A percentile compares a stretch with the other conserved stretches of the same genome.
Conservation (phyloP, 2,329 filamentous ascomycete genomes). For the Golovinomyces cichoracearum region DNA sequence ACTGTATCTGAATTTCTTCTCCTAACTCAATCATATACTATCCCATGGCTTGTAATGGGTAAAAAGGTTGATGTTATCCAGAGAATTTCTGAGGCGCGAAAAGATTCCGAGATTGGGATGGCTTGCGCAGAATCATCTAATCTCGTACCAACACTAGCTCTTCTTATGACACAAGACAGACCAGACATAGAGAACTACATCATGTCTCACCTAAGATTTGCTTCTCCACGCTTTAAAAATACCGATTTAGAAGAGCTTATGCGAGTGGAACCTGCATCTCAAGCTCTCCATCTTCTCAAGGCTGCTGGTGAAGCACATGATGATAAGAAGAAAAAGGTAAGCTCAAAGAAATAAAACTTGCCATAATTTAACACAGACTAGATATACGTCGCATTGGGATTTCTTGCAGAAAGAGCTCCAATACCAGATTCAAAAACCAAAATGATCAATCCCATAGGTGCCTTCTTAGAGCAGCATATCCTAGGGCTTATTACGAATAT, state of each 20-base stretch:
- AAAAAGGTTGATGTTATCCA: slow-evolving; percentile 54
- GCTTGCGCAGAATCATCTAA: slow-evolving; percentile 30
- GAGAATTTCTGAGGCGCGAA: slow-evolving; percentile 53
- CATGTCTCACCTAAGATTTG: slow-evolving; percentile 39
- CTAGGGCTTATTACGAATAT: slow-evolving; percentile 68
- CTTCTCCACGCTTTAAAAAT: slow-evolving; percentile 44
- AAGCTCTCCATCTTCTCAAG: slow-evolving; percentile 62
- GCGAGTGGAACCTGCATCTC: slow-evolving; percentile 45
- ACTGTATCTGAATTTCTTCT: slow-evolving; percentile 49
- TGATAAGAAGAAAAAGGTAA: slow-evolving; percentile 29
- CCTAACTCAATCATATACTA: slow-evolving; percentile 50
- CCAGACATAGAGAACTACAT: slow-evolving; percentile 35
- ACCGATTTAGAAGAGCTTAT: slow-evolving; percentile 42
- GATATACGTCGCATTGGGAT: slow-evolving; percentile 15
- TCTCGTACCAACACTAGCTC: slow-evolving; percentile 29
- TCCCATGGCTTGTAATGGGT: slow-evolving; percentile 65
- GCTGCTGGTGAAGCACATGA: slow-evolving; percentile 42
- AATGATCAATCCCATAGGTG: slow-evolving; percentile 34
- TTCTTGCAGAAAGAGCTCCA: slow-evolving; percentile 14
- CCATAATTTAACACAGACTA: slow-evolving; percentile 4
- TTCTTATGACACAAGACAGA: slow-evolving; percentile 31
- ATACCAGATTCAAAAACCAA: slow-evolving; percentile 10
- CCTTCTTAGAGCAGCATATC: slow-evolving; percentile 60
- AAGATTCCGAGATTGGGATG: slow-evolving; percentile 35
- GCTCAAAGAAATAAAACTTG: slow-evolving; percentile 8